Percentiles rank a stretch among this genome's conserved stretches.
Evolutionary conservation across 768 basidiomycete species (phyloP).

Genomic region (Phaeotremella fagi): DNA sequence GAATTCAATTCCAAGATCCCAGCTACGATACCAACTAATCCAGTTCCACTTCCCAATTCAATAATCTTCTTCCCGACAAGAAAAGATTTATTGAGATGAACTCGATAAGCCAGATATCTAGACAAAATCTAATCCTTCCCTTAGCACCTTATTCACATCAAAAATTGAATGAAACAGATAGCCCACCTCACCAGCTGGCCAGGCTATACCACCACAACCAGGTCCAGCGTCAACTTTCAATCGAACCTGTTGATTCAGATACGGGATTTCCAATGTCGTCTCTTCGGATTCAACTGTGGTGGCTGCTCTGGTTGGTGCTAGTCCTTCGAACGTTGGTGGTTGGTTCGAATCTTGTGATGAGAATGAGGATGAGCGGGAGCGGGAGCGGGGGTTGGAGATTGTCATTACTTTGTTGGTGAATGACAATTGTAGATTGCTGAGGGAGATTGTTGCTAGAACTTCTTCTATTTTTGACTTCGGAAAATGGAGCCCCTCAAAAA

Average conservation of each 20-base stretch:
- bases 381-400: neutral
- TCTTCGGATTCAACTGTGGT: constrained; percentile 36
- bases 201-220: constrained; percentile 86
- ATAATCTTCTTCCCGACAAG: constrained; percentile 61
- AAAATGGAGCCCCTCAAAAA: neutral
- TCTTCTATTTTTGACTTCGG: neutral
- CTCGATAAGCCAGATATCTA: constrained; percentile 62
- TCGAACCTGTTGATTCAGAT: constrained; percentile 25
- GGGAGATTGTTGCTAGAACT: neutral
- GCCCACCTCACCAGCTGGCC: constrained; percentile 84
- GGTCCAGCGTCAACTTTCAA: constrained; percentile 72
- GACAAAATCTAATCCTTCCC: constrained; percentile 62
- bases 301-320: constrained; percentile 35
- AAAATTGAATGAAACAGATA: neutral
- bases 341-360: constrained; percentile 29
- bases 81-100: constrained; percentile 48
- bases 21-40: constrained; percentile 81
- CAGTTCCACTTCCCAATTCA: constrained; percentile 88
- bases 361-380: constrained; percentile 16
- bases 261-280: constrained; percentile 21
- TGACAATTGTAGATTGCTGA: neutral
- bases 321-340: constrained; percentile 27
- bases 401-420: too few relatives aligned
- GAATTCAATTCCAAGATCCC: constrained; percentile 59
- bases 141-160: neutral